Conservation (phyloP, 2,329 filamentous ascomycete genomes). For the Calonectria honghensis region DNA sequence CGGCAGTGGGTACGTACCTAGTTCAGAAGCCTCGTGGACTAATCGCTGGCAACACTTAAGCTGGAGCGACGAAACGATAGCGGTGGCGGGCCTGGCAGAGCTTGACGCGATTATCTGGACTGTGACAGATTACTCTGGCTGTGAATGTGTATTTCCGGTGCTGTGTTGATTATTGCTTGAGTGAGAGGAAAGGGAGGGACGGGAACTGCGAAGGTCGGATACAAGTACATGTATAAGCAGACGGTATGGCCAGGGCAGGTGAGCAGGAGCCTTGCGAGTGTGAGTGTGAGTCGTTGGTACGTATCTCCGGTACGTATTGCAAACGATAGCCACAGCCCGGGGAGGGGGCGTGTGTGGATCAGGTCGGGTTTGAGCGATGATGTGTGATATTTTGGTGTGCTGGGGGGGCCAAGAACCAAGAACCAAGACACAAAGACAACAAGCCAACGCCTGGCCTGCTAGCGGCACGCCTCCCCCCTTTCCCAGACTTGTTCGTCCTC, state of each 20-base stretch:
- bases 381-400: constrained; percentile 36
- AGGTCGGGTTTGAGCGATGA: constrained; percentile 26
- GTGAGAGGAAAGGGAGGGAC: constrained; percentile 61
- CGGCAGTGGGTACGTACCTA: constrained; percentile 57
- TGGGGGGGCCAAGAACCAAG: neutral
- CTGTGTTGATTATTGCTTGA: constrained; percentile 71
- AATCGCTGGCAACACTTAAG: constrained; percentile 54
- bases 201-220: constrained; percentile 55
- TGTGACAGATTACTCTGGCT: constrained; percentile 77
- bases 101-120: constrained; percentile 75
- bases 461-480: constrained; percentile 14
- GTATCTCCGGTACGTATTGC: constrained; percentile 44
- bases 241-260: constrained; percentile 50
- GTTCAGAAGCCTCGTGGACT: constrained; percentile 55
- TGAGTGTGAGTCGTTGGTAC: constrained; percentile 49
- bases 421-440: constrained; percentile 12
- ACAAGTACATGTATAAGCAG: constrained; percentile 52
- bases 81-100: constrained; percentile 59
- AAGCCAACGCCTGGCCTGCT: constrained; percentile 5
- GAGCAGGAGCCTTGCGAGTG: constrained; percentile 51
- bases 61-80: constrained; percentile 53
- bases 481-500: constrained; percentile 9
- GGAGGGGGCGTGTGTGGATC: constrained; percentile 37
- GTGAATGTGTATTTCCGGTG: constrained; percentile 70
- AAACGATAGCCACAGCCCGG: constrained; percentile 48